Conservation (phyloP, 805 yeast species). For the Candida saitoana region DNA sequence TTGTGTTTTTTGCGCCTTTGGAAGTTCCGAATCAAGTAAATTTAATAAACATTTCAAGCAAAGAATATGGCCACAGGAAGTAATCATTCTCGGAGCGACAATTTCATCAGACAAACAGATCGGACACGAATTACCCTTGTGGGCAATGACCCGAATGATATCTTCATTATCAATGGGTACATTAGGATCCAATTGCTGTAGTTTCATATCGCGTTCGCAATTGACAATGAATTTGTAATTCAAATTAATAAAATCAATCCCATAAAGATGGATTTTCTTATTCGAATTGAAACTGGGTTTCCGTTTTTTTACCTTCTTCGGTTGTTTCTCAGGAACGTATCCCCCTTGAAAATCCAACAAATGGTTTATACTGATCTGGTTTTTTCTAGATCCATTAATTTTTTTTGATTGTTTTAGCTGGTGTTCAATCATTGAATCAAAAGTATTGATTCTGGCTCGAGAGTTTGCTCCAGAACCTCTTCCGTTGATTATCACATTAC, state of each 20-base stretch:
- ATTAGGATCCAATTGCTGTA: constrained; percentile 71
- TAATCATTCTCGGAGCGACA: constrained; percentile 89
- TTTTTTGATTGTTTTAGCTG: constrained; percentile 14
- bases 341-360: constrained; percentile 50
- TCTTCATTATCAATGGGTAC: constrained; percentile 57
- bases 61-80: constrained; percentile 86
- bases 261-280: constrained; percentile 47
- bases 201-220: constrained; percentile 47
- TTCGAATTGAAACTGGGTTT: constrained; percentile 7
- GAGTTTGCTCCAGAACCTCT: background rate
- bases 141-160: constrained; percentile 69
- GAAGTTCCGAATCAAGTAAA: constrained; percentile 55
- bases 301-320: constrained; percentile 2
- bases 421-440: constrained; percentile 10
- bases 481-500: background rate
- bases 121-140: constrained; percentile 81
- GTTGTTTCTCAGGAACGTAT: constrained; percentile 14
- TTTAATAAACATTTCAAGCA: constrained; percentile 80
- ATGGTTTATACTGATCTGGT: constrained; percentile 46
- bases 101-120: constrained; percentile 83
- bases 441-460: background rate
- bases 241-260: constrained; percentile 73
- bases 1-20: constrained; percentile 34
- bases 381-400: constrained; percentile 9
- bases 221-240: constrained; percentile 83